These are phyloP conservation scores for Saccharomycopsis amapae DNA, from an alignment of 805 yeast genomes.

Conservation along the genomic window DNA sequence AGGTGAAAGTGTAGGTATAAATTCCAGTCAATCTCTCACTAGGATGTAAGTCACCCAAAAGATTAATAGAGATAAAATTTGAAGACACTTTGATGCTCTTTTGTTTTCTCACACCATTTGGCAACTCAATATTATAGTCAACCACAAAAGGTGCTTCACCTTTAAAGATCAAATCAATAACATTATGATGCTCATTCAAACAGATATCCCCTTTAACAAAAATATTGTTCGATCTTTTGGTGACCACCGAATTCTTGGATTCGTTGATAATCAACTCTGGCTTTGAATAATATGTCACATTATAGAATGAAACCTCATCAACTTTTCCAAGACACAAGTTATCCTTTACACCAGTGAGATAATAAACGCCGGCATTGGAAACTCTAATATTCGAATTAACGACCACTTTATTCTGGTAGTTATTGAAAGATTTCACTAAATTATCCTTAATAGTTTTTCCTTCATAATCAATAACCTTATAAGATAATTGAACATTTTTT, in stretches of 20 bases:
- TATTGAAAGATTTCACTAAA: constrained; percentile 2
- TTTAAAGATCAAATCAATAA: constrained; percentile 42
- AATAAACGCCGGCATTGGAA: constrained; percentile 41
- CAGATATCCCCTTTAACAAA: constrained; percentile 38
- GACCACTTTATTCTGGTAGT: constrained; percentile 23
- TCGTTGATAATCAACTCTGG: constrained; percentile 38
- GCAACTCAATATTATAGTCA: constrained; percentile 54
- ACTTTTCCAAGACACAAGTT: constrained; percentile 45
- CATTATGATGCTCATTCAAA: constrained; percentile 38
- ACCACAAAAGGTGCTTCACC: constrained; percentile 67
- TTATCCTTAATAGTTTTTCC: constrained; percentile 8
- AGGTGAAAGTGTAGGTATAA: constrained; percentile 53
- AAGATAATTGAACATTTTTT: constrained; percentile 21
- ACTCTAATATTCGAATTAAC: constrained; percentile 28
- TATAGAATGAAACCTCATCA: constrained; percentile 30
- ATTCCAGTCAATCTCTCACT: constrained; percentile 42
- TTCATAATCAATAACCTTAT: constrained; percentile 13
- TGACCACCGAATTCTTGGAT: constrained; percentile 24
- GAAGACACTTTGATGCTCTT: constrained; percentile 44
- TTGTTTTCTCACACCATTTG: constrained; percentile 40
- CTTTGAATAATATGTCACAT: constrained; percentile 37
- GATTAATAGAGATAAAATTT: constrained; percentile 40
- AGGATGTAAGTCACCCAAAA: constrained; percentile 24
- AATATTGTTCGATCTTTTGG: constrained; percentile 19
- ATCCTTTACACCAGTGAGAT: constrained; percentile 40